phyloP scores from a whole-genome alignment of 306 rosid species.

The Rubus parviflorus region DNA sequence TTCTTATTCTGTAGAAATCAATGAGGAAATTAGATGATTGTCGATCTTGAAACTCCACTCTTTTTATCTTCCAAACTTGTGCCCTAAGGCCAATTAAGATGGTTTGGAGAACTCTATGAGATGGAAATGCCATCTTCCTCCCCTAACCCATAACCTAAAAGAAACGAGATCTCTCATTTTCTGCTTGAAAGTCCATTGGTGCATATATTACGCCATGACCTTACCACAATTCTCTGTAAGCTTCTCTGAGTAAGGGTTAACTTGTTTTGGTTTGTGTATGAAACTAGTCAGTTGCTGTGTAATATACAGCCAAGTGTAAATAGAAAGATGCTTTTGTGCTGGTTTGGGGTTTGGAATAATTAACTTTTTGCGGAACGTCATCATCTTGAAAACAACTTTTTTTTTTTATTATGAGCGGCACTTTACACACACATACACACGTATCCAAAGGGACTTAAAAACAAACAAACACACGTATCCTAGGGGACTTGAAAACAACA shows the following conservation, averaged over 20 bases:
- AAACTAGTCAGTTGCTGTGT: neutral
- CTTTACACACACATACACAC: too few species aligned
- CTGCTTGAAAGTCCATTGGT: neutral
- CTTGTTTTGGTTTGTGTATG: neutral
- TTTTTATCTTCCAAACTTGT: neutral
- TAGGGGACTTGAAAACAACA: too few species aligned
- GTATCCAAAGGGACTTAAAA: too few species aligned
- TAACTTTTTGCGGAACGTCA: too few species aligned
- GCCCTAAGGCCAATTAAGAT: neutral
- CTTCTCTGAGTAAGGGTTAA: neutral
- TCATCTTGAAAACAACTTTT: neutral
- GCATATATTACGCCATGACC: neutral
- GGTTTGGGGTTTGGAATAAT: neutral
- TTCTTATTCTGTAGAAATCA: neutral
- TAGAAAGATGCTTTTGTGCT: neutral
- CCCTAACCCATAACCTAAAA: neutral
- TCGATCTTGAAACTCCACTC: neutral
- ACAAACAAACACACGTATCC: too few species aligned
- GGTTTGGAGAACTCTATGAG: neutral
- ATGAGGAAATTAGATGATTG: neutral
- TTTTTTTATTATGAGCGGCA: too few species aligned
- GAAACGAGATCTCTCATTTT: neutral
- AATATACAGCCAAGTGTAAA: neutral
- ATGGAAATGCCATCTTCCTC: slow-evolving; percentile 1
- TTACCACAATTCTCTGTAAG: neutral